A percentile compares a stretch with the other conserved stretches of the same genome.
phyloP scores from a whole-genome alignment of 495 filamentous ascomycete genomes.

The Lasiosphaeria hispida region DNA sequence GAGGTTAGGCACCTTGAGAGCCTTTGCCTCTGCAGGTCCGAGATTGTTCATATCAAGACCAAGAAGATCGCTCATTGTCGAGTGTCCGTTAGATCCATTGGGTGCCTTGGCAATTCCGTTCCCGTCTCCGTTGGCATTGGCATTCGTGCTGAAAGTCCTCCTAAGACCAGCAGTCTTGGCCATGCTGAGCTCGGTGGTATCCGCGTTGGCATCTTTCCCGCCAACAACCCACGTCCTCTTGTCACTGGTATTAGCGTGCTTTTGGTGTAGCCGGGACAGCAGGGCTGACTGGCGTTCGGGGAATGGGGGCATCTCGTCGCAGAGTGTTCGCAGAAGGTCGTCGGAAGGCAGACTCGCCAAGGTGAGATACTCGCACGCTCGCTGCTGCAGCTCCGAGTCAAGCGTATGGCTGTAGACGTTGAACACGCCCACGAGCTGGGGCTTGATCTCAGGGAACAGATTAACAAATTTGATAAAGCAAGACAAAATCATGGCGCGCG shows the following conservation, averaged over 20 bases:
- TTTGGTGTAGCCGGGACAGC: conserved; percentile 88
- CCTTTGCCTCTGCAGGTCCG: conserved; percentile 53
- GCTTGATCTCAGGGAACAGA: conserved; percentile 97
- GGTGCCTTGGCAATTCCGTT: conserved; percentile 53
- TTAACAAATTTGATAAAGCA: conserved; percentile 98
- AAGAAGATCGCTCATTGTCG: conserved; percentile 60
- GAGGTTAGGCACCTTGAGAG: conserved; percentile 71
- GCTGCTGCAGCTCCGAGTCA: conserved; percentile 92
- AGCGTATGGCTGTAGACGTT: conserved; percentile 88
- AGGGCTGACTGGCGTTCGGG: conserved; percentile 91
- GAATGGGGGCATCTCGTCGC: conserved; percentile 99
- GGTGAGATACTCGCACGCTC: conserved; percentile 92
- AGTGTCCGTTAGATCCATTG: conserved; percentile 55
- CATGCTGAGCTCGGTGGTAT: conserved; percentile 74
- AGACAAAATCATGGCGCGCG: conserved; percentile 89
- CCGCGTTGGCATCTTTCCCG: conserved; percentile 86
- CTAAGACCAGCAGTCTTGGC: conserved; percentile 80
- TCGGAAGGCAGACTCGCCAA: conserved; percentile 84
- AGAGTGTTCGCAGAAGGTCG: conserved; percentile 90
- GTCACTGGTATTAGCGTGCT: conserved; percentile 84
- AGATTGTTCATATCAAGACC: conserved; percentile 73
- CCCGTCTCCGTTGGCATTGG: conserved; percentile 55
- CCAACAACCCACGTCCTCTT: conserved; percentile 95
- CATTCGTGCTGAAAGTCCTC: conserved; percentile 70
- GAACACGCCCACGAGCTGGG: conserved; percentile 88